These are phyloP conservation scores for Hymenoscyphus linearis DNA, from an alignment of 2,329 filamentous ascomycete species.

Conservation along the genomic window DNA sequence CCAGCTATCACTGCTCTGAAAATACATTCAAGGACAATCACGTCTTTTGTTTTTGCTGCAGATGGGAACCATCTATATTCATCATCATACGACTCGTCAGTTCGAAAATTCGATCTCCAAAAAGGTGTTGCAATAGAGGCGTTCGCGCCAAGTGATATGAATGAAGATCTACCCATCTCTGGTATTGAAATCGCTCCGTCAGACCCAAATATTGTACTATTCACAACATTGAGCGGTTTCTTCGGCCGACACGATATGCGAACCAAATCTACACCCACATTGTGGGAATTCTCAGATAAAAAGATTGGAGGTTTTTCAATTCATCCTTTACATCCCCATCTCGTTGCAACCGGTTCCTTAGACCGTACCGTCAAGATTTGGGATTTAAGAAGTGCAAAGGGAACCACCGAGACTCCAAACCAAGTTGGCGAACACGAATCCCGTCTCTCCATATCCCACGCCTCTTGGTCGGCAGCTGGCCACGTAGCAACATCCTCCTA, in stretches of 20 bases:
- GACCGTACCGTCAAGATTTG: conserved; percentile 88
- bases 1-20: conserved; percentile 88
- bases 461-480: conserved; percentile 79
- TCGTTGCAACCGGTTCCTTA: conserved; percentile 82
- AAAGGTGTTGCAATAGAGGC: conserved; percentile 76
- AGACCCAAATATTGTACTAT: conserved; percentile 71
- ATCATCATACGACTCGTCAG: conserved; percentile 87
- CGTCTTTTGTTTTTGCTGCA: conserved; percentile 70
- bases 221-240: conserved; percentile 77
- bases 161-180: conserved; percentile 74
- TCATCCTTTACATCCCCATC: conserved; percentile 72
- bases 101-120: conserved; percentile 78
- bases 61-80: conserved; percentile 75
- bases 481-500: conserved; percentile 90
- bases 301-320: conserved; percentile 94
- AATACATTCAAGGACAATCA: conserved; percentile 82
- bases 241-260: conserved; percentile 80
- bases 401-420: conserved; percentile 51
- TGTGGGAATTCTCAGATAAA: conserved; percentile 77
- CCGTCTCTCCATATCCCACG: conserved; percentile 83
- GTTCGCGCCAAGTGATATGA: conserved; percentile 66
- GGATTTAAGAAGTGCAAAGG: conserved; percentile 77
- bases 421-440: conserved; percentile 79
- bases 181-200: conserved; percentile 72
- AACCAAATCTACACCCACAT: conserved; percentile 50